Conservation (phyloP, 2,329 filamentous ascomycete genomes). For the Biscogniauxia mediterranea region DNA sequence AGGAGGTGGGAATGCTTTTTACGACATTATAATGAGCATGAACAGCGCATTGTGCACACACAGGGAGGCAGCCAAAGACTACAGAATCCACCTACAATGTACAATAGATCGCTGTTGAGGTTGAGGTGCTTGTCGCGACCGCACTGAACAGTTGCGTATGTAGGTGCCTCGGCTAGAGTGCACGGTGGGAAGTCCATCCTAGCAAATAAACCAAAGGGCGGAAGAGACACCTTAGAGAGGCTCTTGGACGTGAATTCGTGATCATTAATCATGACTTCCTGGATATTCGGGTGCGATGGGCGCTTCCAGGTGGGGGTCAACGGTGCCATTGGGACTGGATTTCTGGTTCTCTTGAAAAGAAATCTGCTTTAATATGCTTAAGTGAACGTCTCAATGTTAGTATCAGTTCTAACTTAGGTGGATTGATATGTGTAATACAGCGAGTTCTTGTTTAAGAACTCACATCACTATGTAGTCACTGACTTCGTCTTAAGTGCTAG, state of each 20-base stretch:
- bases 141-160: slow-evolving; percentile 64
- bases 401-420: not conserved
- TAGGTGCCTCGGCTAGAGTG: slow-evolving; percentile 52
- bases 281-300: slow-evolving; percentile 58
- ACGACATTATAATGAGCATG: not conserved
- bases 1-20: not conserved
- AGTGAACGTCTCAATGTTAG: not conserved
- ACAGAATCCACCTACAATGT: slow-evolving; percentile 39
- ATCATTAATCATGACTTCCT: slow-evolving; percentile 54
- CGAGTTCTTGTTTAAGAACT: not conserved
- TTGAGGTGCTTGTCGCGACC: slow-evolving; percentile 55
- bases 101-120: slow-evolving; percentile 64
- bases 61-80: not conserved
- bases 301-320: slow-evolving; percentile 58
- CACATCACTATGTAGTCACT: not conserved
- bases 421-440: no score
- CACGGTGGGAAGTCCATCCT: slow-evolving; percentile 65
- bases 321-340: slow-evolving; percentile 46
- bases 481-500: not conserved
- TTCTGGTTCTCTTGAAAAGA: slow-evolving; percentile 6
- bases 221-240: slow-evolving; percentile 52
- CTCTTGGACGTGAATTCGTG: slow-evolving; percentile 60
- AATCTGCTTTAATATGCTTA: slow-evolving; percentile 3
- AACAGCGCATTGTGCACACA: not conserved
- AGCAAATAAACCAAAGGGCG: slow-evolving; percentile 64